Percentiles rank a stretch among this genome's conserved stretches.
phyloP scores from a whole-genome alignment of 495 filamentous ascomycete genomes.

The Trypethelium eluteriae region DNA sequence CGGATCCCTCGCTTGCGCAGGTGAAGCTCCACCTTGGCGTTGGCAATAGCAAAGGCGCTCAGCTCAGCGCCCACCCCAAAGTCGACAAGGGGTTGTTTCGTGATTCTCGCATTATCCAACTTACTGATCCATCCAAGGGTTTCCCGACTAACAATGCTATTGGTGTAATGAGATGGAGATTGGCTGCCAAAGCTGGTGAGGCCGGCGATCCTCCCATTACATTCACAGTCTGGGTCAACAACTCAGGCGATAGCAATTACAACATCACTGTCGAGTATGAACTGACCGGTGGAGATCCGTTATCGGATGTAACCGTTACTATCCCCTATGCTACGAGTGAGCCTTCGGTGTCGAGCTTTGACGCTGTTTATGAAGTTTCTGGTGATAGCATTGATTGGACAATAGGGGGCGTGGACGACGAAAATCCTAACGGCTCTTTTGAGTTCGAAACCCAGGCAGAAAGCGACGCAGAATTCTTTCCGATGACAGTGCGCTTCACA shows the following conservation, averaged over 20 bases:
- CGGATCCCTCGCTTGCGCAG: slow-evolving; percentile 78
- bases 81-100: slow-evolving; percentile 82
- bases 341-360: slow-evolving; percentile 82
- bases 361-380: slow-evolving; percentile 87
- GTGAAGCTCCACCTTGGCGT: slow-evolving; percentile 73
- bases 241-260: slow-evolving; percentile 65
- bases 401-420: slow-evolving; percentile 72
- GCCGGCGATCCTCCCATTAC: slow-evolving; percentile 71
- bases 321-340: slow-evolving; percentile 80
- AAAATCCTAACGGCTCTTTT: slow-evolving; percentile 74
- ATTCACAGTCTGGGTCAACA: slow-evolving; percentile 94
- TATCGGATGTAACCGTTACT: slow-evolving; percentile 76
- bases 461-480: slow-evolving; percentile 88
- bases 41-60: slow-evolving; percentile 65
- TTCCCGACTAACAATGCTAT: slow-evolving; percentile 89
- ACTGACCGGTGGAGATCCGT: slow-evolving; percentile 62
- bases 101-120: slow-evolving; percentile 68
- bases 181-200: slow-evolving; percentile 63
- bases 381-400: slow-evolving; percentile 92
- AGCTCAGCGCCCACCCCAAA: slow-evolving; percentile 90
- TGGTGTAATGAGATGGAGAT: slow-evolving; percentile 81
- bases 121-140: slow-evolving; percentile 71
- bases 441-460: slow-evolving; percentile 86
- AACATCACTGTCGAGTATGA: slow-evolving; percentile 92
- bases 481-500: slow-evolving; percentile 84